Conservation (phyloP, 306 rosid species). For the Leucaena leucocephala region DNA sequence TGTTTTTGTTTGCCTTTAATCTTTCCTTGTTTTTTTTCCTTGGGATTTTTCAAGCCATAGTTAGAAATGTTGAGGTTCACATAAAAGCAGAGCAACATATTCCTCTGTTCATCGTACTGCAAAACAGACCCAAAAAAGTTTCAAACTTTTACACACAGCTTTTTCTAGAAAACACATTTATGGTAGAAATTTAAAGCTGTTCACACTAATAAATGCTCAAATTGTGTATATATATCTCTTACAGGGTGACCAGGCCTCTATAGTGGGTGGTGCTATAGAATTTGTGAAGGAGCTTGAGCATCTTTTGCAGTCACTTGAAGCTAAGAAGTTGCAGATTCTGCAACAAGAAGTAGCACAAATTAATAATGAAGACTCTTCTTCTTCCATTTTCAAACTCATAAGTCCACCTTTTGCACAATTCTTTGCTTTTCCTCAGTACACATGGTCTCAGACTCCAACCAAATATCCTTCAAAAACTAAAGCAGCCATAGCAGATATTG, state of each 20-base stretch:
- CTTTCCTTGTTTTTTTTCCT: neutral
- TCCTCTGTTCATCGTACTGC: conserved; percentile 30
- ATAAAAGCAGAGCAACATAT: conserved; percentile 23
- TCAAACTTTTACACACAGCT: conserved; percentile 20
- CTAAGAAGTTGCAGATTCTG: conserved; percentile 65
- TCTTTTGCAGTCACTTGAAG: conserved; percentile 70
- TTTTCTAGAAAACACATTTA: too few species aligned
- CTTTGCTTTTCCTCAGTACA: conserved; percentile 61
- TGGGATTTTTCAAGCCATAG: conserved; percentile 3
- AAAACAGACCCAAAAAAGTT: conserved; percentile 8
- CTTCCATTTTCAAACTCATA: conserved; percentile 37
- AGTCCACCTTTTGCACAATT: conserved; percentile 64
- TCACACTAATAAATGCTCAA: too few species aligned
- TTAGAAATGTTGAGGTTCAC: conserved; percentile 19
- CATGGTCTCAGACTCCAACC: conserved; percentile 67
- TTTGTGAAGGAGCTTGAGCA: conserved; percentile 90
- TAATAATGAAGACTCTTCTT: conserved; percentile 38
- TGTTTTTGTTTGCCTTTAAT: conserved; percentile 30
- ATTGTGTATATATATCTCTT: neutral
- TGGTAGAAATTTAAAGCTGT: conserved; percentile 7
- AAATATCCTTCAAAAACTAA: conserved; percentile 59
- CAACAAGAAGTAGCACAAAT: conserved; percentile 37
- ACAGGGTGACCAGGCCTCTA: conserved; percentile 97
- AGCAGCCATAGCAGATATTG: conserved; percentile 82
- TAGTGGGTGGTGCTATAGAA: conserved; percentile 94